Evolutionary conservation across 2,329 filamentous ascomycete genomes (phyloP).

Genomic region (Arthrocladium fulminans): DNA sequence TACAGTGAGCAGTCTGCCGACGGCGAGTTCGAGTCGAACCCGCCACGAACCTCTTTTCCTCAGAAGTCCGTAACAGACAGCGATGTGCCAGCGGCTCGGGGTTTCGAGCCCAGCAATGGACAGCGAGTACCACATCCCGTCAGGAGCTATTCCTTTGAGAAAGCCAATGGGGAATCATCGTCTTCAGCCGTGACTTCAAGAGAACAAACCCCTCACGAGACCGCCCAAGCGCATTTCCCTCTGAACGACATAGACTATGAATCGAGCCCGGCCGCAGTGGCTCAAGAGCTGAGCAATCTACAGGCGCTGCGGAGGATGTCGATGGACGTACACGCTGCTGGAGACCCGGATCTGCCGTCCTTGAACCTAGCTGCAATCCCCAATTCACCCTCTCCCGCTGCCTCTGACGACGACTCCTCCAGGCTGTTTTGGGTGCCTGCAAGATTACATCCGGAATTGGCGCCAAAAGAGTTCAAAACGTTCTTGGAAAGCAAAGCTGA

Average conservation of each 20-base stretch:
- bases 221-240: conserved; percentile 55
- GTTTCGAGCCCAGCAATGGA: not conserved
- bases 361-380: conserved; percentile 34
- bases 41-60: not conserved
- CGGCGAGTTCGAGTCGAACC: conserved; percentile 1
- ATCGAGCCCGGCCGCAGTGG: conserved; percentile 78
- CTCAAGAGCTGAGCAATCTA: conserved; percentile 84
- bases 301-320: conserved; percentile 87
- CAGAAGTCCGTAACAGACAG: not conserved
- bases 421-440: conserved; percentile 93
- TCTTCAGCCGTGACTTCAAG: conserved; percentile 48
- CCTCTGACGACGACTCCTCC: conserved; percentile 76
- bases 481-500: conserved; percentile 92
- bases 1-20: conserved; percentile 29
- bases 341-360: conserved; percentile 49
- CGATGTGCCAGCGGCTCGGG: not conserved
- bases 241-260: conserved; percentile 83
- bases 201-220: conserved; percentile 45
- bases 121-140: conserved; percentile 6
- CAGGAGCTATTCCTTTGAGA: conserved; percentile 28
- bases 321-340: conserved; percentile 68
- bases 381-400: conserved; percentile 35
- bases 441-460: conserved; percentile 84
- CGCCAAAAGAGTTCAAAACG: conserved; percentile 91
- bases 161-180: conserved; percentile 44